Evolutionary conservation across 2,329 filamentous ascomycete genomes (phyloP).

Genomic region (Colletotrichum eremochloae): DNA sequence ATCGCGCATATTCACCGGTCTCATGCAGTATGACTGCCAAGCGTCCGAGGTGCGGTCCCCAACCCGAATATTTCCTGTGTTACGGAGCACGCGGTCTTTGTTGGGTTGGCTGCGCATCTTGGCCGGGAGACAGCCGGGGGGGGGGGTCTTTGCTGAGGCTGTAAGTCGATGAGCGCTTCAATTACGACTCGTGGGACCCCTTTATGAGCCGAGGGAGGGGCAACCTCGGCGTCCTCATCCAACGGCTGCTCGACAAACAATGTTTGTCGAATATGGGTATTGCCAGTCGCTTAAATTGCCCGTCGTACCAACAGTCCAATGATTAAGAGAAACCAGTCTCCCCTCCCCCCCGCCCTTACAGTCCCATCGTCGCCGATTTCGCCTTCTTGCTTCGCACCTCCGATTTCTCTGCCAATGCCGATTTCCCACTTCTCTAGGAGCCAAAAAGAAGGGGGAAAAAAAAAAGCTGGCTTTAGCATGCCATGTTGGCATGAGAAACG

Average conservation of each 20-base stretch:
- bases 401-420: not conserved
- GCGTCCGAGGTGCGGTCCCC: not conserved
- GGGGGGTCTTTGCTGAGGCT: not conserved
- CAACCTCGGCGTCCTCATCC: not conserved
- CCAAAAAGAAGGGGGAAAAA: not conserved
- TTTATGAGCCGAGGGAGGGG: not conserved
- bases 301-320: not conserved
- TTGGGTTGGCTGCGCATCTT: not conserved
- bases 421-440: not conserved
- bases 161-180: not conserved
- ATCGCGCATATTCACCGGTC: constrained; percentile 4
- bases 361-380: not conserved
- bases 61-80: not conserved
- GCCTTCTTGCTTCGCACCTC: not conserved
- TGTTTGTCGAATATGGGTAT: not conserved
- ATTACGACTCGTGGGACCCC: not conserved
- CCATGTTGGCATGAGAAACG: not conserved
- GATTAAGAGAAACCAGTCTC: not conserved
- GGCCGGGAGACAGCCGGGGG: not conserved
- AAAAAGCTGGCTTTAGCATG: not conserved
- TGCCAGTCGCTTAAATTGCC: not conserved
- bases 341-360: too few species aligned
- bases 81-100: not conserved
- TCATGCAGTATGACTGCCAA: not conserved
- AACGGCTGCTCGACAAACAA: not conserved